These are phyloP conservation scores for Neurospora sp. DNA, from an alignment of 495 filamentous ascomycete genomes.

Conservation along the genomic window DNA sequence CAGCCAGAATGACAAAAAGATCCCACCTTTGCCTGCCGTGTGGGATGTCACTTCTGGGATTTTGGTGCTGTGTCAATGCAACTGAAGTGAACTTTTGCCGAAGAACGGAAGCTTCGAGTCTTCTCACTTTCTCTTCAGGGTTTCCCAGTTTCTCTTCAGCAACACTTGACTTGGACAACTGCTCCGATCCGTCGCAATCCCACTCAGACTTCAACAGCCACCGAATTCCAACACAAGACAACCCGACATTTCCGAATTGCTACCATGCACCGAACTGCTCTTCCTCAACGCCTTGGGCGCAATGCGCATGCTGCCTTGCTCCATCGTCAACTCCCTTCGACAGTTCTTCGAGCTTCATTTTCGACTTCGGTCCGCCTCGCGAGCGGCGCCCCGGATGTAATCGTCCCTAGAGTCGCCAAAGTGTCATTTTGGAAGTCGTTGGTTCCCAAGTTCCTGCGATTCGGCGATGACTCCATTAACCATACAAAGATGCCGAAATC, in stretches of 20 bases:
- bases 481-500: slow-evolving; percentile 28
- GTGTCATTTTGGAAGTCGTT: slow-evolving; percentile 61
- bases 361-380: not conserved
- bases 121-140: not conserved
- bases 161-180: not conserved
- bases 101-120: not conserved
- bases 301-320: not conserved
- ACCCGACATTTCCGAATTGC: not conserved
- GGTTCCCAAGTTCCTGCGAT: slow-evolving; percentile 42
- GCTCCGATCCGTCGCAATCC: not conserved
- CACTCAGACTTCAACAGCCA: not conserved
- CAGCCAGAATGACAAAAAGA: not conserved
- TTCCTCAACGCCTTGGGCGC: not conserved
- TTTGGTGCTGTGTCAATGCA: not conserved
- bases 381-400: slow-evolving; percentile 3
- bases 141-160: not conserved
- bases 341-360: not conserved
- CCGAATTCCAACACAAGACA: not conserved
- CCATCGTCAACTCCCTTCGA: not conserved
- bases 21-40: not conserved
- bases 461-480: slow-evolving; percentile 1
- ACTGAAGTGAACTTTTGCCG: not conserved
- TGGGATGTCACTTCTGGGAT: not conserved
- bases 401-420: slow-evolving; percentile 49
- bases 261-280: not conserved